Evolutionary conservation across 148 eudicot genomes (phyloP).

Genomic region (Nepenthes gracilis): DNA sequence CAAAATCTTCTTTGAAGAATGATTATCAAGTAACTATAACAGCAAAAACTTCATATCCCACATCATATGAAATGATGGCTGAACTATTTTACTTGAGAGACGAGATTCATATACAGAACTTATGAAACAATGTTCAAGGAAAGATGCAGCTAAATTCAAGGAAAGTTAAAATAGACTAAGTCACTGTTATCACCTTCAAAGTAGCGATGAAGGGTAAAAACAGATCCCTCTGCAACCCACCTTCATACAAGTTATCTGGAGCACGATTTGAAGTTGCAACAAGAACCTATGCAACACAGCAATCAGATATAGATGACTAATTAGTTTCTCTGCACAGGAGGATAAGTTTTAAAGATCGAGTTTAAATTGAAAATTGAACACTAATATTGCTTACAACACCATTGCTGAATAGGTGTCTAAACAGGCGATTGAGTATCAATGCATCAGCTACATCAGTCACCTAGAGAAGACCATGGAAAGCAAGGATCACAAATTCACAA

Average conservation of each 20-base stretch:
- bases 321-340: not conserved
- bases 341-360: not conserved
- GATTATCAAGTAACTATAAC: not conserved
- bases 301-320: not conserved
- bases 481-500: not conserved
- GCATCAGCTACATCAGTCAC: slow-evolving; percentile 97
- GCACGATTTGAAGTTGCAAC: slow-evolving; percentile 92
- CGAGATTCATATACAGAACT: not conserved
- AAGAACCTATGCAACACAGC: slow-evolving; percentile 45
- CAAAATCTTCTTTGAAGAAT: not conserved
- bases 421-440: slow-evolving; percentile 70
- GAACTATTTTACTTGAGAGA: not conserved
- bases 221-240: slow-evolving; percentile 90
- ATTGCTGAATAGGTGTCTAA: slow-evolving; percentile 62
- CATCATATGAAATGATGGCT: too few relatives aligned
- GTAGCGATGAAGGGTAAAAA: slow-evolving; percentile 80
- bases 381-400: slow-evolving; percentile 52
- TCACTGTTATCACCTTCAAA: slow-evolving; percentile 38
- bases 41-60: too few relatives aligned
- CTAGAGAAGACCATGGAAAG: slow-evolving; percentile 18
- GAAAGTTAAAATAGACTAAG: not conserved
- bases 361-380: not conserved
- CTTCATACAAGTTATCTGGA: slow-evolving; percentile 86
- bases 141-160: not conserved
- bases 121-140: not conserved